Evolutionary conservation across 345 rosid genomes (phyloP).

Genomic region (Populus simonii): DNA sequence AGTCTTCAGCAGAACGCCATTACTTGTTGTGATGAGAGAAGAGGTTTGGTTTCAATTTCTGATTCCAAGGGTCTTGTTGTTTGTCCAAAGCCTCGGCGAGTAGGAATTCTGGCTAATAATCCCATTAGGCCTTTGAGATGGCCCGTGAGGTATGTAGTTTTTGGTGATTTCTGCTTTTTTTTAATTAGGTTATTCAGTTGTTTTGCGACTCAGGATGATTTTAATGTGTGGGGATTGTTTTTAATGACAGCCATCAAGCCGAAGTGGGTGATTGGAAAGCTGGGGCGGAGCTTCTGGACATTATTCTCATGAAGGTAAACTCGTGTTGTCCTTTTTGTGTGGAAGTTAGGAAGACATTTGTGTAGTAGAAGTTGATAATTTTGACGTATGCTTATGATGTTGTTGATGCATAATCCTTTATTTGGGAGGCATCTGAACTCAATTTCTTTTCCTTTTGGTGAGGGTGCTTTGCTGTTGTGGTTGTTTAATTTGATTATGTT

Average conservation of each 20-base stretch:
- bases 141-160: slow-evolving; percentile 46
- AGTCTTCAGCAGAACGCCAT: slow-evolving; percentile 74
- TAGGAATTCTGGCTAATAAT: slow-evolving; percentile 43
- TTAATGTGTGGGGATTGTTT: background rate
- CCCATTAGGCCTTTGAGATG: slow-evolving; percentile 44
- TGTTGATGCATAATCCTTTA: background rate
- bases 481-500: too few relatives aligned
- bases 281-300: slow-evolving; percentile 76
- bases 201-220: background rate
- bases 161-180: background rate
- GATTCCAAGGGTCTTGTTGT: slow-evolving; percentile 56
- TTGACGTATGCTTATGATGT: background rate
- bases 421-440: background rate
- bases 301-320: slow-evolving; percentile 70
- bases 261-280: slow-evolving; percentile 61
- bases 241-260: slow-evolving; percentile 46
- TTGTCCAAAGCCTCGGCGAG: slow-evolving; percentile 90
- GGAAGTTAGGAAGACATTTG: background rate
- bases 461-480: too few relatives aligned
- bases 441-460: background rate
- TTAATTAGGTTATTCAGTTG: background rate
- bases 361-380: background rate
- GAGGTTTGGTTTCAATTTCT: slow-evolving; percentile 41
- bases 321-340: background rate
- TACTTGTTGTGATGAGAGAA: slow-evolving; percentile 47